Evolutionary conservation across 345 rosid species (phyloP).

Genomic region (Populus simonii): DNA sequence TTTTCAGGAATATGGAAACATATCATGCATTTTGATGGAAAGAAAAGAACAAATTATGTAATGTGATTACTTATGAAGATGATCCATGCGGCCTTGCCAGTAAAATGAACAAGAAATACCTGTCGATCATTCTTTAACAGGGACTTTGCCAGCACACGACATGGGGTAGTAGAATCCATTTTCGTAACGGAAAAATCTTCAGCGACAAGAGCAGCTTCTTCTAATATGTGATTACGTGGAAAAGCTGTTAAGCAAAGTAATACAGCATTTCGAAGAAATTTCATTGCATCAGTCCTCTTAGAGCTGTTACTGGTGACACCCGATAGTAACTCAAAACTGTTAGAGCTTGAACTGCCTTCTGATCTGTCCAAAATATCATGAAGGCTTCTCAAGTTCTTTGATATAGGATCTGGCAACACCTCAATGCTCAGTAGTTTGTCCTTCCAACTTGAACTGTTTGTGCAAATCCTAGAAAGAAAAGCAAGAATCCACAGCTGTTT

Average conservation of each 20-base stretch:
- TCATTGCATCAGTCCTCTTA: conserved; percentile 58
- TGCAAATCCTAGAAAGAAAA: conserved; percentile 50
- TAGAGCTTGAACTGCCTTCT: conserved; percentile 30
- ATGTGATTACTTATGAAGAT: background rate
- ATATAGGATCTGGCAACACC: conserved; percentile 52
- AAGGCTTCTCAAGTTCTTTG: conserved; percentile 49
- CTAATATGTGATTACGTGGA: conserved; percentile 72
- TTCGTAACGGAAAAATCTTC: conserved; percentile 69
- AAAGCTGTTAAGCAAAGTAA: conserved; percentile 71
- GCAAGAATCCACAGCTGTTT: background rate
- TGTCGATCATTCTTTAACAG: conserved; percentile 90
- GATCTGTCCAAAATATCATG: conserved; percentile 30
- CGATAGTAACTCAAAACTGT: conserved; percentile 46
- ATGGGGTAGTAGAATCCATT: conserved; percentile 66
- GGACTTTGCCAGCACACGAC: conserved; percentile 75
- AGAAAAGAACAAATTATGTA: background rate
- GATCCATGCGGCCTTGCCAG: background rate
- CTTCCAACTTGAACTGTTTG: conserved; percentile 79
- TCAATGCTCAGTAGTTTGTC: conserved; percentile 66
- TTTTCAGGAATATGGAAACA: background rate
- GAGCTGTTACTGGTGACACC: conserved; percentile 42
- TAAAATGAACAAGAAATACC: conserved; percentile 43
- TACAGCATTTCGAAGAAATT: conserved; percentile 76
- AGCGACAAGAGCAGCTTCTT: conserved; percentile 86
- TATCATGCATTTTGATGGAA: background rate